Conservation (phyloP, 2,329 filamentous ascomycete genomes). For the Cryphonectria radicalis region DNA sequence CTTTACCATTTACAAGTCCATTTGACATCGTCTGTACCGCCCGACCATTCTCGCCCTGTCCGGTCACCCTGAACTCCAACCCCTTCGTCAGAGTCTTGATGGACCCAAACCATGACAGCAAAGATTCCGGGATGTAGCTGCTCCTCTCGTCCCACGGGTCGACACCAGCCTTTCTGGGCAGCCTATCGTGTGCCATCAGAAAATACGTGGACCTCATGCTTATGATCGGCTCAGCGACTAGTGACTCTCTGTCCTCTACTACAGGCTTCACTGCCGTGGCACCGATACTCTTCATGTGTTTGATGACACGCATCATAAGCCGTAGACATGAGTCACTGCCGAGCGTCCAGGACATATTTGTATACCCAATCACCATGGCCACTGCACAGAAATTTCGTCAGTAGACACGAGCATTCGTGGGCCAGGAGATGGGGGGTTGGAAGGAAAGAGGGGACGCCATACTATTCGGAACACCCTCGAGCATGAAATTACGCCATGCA, state of each 20-base stretch:
- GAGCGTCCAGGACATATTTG: slow-evolving; percentile 69
- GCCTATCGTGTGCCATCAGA: slow-evolving; percentile 19
- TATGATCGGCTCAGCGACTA: slow-evolving; percentile 21
- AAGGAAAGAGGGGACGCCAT: background rate
- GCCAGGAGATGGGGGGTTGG: background rate
- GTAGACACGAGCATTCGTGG: background rate
- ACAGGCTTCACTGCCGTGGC: slow-evolving; percentile 28
- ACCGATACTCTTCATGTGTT: slow-evolving; percentile 46
- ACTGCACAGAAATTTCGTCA: slow-evolving; percentile 31
- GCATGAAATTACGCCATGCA: slow-evolving; percentile 67
- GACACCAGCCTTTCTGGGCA: slow-evolving; percentile 22
- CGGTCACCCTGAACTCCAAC: slow-evolving; percentile 11
- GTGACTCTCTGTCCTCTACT: slow-evolving; percentile 15
- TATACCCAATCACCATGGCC: slow-evolving; percentile 66
- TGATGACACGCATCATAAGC: slow-evolving; percentile 54
- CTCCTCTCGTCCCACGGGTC: slow-evolving; percentile 27
- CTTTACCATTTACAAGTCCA: background rate
- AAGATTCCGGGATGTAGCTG: slow-evolving; percentile 19
- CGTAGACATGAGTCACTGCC: slow-evolving; percentile 60
- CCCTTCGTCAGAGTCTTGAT: slow-evolving; percentile 23
- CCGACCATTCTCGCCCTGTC: background rate
- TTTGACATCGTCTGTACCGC: background rate
- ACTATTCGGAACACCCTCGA: slow-evolving; percentile 68
- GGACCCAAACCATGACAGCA: slow-evolving; percentile 12
- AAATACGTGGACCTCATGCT: slow-evolving; percentile 29